Evolutionary conservation across 2,329 filamentous ascomycete genomes (phyloP).

Genomic region (Fusarium sp.): DNA sequence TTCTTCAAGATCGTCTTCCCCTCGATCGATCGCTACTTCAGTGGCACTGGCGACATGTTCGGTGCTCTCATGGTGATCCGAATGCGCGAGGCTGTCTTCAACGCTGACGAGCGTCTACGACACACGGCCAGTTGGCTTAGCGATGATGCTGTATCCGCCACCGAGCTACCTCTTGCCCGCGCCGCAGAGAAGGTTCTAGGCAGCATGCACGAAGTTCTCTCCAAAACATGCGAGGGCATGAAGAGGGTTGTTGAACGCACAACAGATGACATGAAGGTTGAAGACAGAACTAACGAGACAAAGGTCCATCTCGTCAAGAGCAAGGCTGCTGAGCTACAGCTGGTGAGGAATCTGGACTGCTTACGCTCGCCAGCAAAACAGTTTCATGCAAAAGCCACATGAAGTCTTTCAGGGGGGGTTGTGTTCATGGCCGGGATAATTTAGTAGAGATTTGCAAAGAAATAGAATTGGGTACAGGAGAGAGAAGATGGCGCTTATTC

Average conservation of each 20-base stretch:
- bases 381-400: slow-evolving; percentile 70
- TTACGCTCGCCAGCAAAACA: slow-evolving; percentile 75
- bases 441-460: slow-evolving; percentile 16
- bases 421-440: background rate
- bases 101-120: slow-evolving; percentile 61
- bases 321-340: slow-evolving; percentile 88
- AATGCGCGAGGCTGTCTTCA: slow-evolving; percentile 81
- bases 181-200: slow-evolving; percentile 89
- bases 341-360: slow-evolving; percentile 80
- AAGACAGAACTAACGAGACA: slow-evolving; percentile 64
- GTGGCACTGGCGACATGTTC: slow-evolving; percentile 98
- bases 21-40: slow-evolving; percentile 92
- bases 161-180: slow-evolving; percentile 83
- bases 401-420: slow-evolving; percentile 14
- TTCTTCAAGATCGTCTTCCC: slow-evolving; percentile 91
- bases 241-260: slow-evolving; percentile 62
- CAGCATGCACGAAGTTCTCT: slow-evolving; percentile 90
- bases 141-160: slow-evolving; percentile 75
- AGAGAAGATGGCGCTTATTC: slow-evolving; percentile 11
- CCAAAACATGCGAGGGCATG: slow-evolving; percentile 76
- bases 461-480: slow-evolving; percentile 39
- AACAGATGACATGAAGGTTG: slow-evolving; percentile 58
- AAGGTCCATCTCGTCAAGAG: slow-evolving; percentile 77
- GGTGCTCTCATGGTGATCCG: slow-evolving; percentile 90
- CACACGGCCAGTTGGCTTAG: slow-evolving; percentile 78